phyloP scores from a whole-genome alignment of 768 basidiomycete species.

The Podaxis mareebaensis region DNA sequence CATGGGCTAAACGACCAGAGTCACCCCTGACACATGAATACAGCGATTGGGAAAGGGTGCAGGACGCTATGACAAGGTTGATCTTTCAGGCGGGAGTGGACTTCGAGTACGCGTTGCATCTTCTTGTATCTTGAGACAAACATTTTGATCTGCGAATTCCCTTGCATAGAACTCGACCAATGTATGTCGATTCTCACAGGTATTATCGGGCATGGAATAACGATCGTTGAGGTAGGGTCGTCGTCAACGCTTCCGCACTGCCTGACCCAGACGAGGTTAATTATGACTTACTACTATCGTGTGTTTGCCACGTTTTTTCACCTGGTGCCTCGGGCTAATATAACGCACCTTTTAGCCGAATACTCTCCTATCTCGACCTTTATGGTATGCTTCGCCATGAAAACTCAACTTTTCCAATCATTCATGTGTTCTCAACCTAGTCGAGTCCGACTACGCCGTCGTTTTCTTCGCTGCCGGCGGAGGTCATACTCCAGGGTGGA shows the following conservation, averaged over 20 bases:
- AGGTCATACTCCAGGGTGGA: constrained; percentile 75
- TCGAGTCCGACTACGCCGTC: constrained; percentile 87
- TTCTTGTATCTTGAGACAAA: not conserved
- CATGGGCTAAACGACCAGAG: constrained; percentile 46
- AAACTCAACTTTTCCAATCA: not conserved
- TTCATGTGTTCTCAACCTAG: constrained; percentile 35
- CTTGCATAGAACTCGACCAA: constrained; percentile 72
- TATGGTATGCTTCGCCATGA: constrained; percentile 52
- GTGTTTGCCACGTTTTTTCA: constrained; percentile 29
- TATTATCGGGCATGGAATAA: constrained; percentile 17
- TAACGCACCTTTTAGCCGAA: constrained; percentile 48
- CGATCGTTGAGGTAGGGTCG: constrained; percentile 53
- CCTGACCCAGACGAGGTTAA: constrained; percentile 77
- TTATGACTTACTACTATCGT: constrained; percentile 78
- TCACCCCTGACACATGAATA: constrained; percentile 32
- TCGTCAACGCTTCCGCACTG: constrained; percentile 78
- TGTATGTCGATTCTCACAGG: constrained; percentile 51
- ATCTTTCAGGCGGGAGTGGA: constrained; percentile 91
- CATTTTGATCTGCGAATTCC: constrained; percentile 17
- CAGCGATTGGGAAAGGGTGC: constrained; percentile 58
- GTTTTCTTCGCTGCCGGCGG: constrained; percentile 86
- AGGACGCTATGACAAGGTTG: constrained; percentile 67
- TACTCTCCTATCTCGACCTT: constrained; percentile 76
- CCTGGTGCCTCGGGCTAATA: constrained; percentile 6
- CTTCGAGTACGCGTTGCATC: constrained; percentile 64